These are phyloP conservation scores for Russula vinacea DNA, from an alignment of 768 basidiomycete genomes.

Conservation along the genomic window DNA sequence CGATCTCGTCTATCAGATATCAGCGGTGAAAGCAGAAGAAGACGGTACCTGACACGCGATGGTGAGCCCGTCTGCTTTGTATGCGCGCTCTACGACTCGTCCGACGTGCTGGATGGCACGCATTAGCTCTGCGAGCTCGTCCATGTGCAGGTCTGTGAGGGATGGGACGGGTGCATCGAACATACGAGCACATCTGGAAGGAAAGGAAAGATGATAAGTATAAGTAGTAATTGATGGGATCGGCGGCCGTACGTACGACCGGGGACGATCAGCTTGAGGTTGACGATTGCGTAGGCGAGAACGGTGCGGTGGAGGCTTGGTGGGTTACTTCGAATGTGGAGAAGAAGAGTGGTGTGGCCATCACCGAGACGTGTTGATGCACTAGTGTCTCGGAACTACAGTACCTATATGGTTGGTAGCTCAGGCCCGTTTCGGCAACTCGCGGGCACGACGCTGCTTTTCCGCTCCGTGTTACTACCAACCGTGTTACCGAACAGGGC, in stretches of 20 bases:
- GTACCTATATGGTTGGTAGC: too few relatives aligned
- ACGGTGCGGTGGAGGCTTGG: constrained; percentile 66
- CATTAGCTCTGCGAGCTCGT: constrained; percentile 61
- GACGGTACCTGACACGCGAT: constrained; percentile 77
- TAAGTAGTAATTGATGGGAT: too few relatives aligned
- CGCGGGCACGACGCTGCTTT: too few relatives aligned
- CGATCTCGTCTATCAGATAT: not conserved
- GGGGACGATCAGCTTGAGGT: constrained; percentile 90
- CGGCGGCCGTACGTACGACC: constrained; percentile 65
- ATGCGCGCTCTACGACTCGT: constrained; percentile 71
- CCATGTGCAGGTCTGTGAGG: constrained; percentile 41
- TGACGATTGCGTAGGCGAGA: constrained; percentile 83
- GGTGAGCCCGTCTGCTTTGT: constrained; percentile 79
- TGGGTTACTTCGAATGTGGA: constrained; percentile 76
- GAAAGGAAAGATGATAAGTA: not conserved
- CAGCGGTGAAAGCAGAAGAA: constrained; percentile 4
- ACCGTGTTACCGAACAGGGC: too few relatives aligned
- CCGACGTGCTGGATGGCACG: constrained; percentile 36
- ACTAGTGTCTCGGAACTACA: too few relatives aligned
- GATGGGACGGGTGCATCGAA: constrained; percentile 33
- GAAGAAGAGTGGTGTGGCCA: constrained; percentile 48
- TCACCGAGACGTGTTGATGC: not conserved
- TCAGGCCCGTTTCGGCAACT: too few relatives aligned
- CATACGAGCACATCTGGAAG: constrained; percentile 36
- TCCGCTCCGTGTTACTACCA: too few relatives aligned